Base-by-base conservation (phyloP, 768 basidiomycete species). In the Neoboletus magnificus region DNA sequence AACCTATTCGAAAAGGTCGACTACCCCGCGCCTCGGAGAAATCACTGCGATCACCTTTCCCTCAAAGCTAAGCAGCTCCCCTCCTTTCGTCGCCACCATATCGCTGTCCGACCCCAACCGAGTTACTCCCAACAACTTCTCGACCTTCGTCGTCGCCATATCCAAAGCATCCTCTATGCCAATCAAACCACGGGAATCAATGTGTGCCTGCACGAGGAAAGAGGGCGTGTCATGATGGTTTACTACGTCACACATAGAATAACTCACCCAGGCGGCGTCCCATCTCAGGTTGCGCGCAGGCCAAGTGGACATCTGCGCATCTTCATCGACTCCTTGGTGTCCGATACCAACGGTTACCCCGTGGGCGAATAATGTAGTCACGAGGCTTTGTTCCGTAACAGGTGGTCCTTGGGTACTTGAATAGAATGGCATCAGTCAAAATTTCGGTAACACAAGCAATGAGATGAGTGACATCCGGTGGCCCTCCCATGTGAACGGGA, bases 191-290 rank as follows among this genome's bases (percentile, higher is more conserved):
- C 71, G 67, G 4, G 72, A 65, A 30, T 72, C 74, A 3, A 73
- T 48, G n/a, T 68, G 65, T 6, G 58, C 74, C 76, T 75, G 39
- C 16, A 37, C 42, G 45, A 25, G 25, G 32, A 47, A 48, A 25
- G 30, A 51, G 3, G n/a, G 35, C 29, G 1, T 41, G 42, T 61
- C 45, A 46, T n/a, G 37, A 29, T 10, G 18, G 18, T 25, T n/a
- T 27, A 22, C 35, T 22, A 9, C 12, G 15, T 32, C 42, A 46
- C 15, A 25, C 11, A 25, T 68, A 15, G 1, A 73, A 79, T 44
- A 48, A 88, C 95, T 88, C 94, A 97, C 97, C 96, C 98, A 52
- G 88, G 82, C 68, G 89, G 71, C 67, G 82, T 98, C 68, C 98
- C 95, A 71, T 85, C 39, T 94, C 91, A 51, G 89, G 88, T 59